Percentiles rank a stretch among this genome's conserved stretches.
phyloP scores from a whole-genome alignment of 139 green algal genomes.

The Diplosphaera chodatii region DNA sequence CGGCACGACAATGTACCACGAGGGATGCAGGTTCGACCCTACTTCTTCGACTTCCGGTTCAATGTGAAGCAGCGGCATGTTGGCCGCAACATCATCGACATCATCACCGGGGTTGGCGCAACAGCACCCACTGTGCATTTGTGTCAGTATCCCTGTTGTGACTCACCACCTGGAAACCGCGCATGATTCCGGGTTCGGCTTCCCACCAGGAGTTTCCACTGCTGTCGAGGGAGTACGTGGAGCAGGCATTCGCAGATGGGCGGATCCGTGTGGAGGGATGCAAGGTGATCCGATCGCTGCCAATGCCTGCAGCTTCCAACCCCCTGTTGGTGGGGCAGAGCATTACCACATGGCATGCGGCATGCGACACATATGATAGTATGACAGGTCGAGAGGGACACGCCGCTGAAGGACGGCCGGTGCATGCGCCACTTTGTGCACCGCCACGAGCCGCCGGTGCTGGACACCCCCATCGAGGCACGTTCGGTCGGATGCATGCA shows the following conservation, averaged over 20 bases:
- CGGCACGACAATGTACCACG: no score
- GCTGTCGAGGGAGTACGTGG: conserved; percentile 54
- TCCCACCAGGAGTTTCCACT: conserved; percentile 76
- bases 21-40: conserved; percentile 61
- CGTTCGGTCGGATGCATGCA: no score
- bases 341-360: no score
- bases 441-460: conserved; percentile 79
- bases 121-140: no score
- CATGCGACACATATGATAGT: neutral
- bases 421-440: conserved; percentile 72
- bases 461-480: conserved; percentile 31
- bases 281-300: conserved; percentile 1
- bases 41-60: conserved; percentile 81
- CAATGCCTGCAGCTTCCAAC: no score
- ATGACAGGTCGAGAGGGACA: conserved; percentile 13
- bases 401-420: conserved; percentile 33
- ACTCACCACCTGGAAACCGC: no score
- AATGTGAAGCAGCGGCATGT: conserved; percentile 62
- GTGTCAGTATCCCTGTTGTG: no score
- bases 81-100: conserved; percentile 57
- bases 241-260: conserved; percentile 45
- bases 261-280: conserved; percentile 54
- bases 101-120: conserved; percentile 47
- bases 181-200: no score
- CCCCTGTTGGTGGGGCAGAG: no score